Conservation (phyloP, 345 rosid genomes). For the Brassica carinata region DNA sequence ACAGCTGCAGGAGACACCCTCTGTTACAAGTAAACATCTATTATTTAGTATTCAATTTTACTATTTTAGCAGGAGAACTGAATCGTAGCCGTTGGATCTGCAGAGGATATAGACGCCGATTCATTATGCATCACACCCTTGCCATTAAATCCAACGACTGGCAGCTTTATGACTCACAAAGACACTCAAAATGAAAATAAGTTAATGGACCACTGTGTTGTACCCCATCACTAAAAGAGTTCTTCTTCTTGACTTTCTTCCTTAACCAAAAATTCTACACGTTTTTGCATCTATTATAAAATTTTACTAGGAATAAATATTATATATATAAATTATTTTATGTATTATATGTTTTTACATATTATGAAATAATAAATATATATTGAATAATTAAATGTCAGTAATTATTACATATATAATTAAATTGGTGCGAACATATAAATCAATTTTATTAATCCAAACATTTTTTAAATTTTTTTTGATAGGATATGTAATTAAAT, state of each 20-base stretch:
- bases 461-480: no score
- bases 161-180: not conserved
- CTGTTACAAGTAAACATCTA: conserved; percentile 40
- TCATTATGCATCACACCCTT: not conserved
- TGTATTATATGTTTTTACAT: no score
- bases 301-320: no score
- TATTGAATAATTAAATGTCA: no score
- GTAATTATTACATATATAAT: no score
- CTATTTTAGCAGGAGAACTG: not conserved
- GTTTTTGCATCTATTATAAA: conserved; percentile 13
- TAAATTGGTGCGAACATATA: no score
- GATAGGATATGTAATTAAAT: no score
- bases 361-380: no score
- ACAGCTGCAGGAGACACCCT: conserved; percentile 41
- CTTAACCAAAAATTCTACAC: conserved; percentile 34
- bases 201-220: conserved; percentile 7
- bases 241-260: conserved; percentile 19
- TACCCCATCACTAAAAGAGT: not conserved
- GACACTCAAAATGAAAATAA: not conserved
- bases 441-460: no score
- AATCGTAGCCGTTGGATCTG: conserved; percentile 37
- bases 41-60: not conserved
- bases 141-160: not conserved
- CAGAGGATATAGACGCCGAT: no score
- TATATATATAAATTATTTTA: no score